Percentiles rank a stretch among this genome's conserved stretches.
These are phyloP conservation scores for Lasiodiplodia sp. DNA, from an alignment of 2,329 filamentous ascomycete species.

Conservation along the genomic window DNA sequence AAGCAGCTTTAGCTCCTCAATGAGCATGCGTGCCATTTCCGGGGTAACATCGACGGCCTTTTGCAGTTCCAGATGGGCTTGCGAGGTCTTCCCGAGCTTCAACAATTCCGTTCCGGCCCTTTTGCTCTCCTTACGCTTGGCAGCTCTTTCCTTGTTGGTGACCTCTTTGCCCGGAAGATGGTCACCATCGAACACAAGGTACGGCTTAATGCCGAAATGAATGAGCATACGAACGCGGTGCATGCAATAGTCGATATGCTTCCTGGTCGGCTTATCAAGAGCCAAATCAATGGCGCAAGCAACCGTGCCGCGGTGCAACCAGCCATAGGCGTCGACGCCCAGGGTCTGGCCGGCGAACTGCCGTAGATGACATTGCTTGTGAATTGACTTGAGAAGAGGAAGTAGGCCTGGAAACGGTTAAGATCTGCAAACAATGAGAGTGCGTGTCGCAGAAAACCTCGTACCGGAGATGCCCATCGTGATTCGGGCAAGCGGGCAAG, in stretches of 20 bases:
- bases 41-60: constrained; percentile 96
- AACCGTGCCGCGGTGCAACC: constrained; percentile 93
- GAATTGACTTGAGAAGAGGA: constrained; percentile 93
- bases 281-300: constrained; percentile 91
- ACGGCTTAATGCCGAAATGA: constrained; percentile 93
- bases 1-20: constrained; percentile 86
- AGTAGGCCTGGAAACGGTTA: constrained; percentile 72
- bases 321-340: constrained; percentile 97
- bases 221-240: constrained; percentile 91
- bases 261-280: constrained; percentile 84
- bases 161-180: constrained; percentile 90
- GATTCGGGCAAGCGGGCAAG: constrained; percentile 15
- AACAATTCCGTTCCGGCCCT: constrained; percentile 79
- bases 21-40: constrained; percentile 90
- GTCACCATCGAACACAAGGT: constrained; percentile 95
- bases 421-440: constrained; percentile 31
- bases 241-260: constrained; percentile 92
- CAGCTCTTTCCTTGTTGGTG: constrained; percentile 81
- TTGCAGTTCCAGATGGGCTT: constrained; percentile 86
- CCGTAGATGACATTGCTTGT: constrained; percentile 84
- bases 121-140: constrained; percentile 78
- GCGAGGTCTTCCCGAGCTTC: constrained; percentile 78
- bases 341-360: constrained; percentile 87
- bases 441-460: constrained; percentile 22
- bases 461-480: constrained; percentile 52